phyloP scores from a whole-genome alignment of 1,284 basidiomycete species.

The Cutaneotrichosporon arboriforme region DNA sequence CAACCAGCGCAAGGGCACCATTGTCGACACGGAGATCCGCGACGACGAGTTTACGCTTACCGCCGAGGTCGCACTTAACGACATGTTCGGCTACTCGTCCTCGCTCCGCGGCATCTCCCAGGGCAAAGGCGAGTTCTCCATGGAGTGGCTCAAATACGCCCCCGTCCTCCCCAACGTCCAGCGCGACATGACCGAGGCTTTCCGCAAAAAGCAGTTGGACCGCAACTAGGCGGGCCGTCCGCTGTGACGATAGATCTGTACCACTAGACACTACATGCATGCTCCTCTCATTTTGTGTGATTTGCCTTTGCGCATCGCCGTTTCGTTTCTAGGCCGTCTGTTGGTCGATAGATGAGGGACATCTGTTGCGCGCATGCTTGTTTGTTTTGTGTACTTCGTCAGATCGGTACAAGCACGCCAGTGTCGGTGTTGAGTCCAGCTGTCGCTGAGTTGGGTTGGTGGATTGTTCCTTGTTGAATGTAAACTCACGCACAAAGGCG shows the following conservation, averaged over 20 bases:
- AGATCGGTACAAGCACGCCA: too few species aligned
- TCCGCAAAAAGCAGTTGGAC: conserved; percentile 50
- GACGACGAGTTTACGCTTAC: conserved; percentile 93
- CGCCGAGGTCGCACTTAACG: conserved; percentile 91
- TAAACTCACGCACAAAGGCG: too few species aligned
- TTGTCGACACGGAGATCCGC: conserved; percentile 91
- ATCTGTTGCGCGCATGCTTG: too few species aligned
- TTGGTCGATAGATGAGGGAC: too few species aligned
- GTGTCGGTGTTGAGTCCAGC: too few species aligned
- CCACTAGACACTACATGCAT: not conserved
- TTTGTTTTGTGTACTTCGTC: too few species aligned
- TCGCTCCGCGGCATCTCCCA: conserved; percentile 89
- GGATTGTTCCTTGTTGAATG: too few species aligned
- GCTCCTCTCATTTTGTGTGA: not conserved
- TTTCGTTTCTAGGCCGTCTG: too few species aligned
- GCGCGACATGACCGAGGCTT: conserved; percentile 69
- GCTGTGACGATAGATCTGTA: not conserved
- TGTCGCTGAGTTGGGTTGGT: too few species aligned
- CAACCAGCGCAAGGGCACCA: conserved; percentile 89
- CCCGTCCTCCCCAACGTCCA: conserved; percentile 87
- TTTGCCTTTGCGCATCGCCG: too few species aligned
- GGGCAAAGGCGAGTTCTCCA: conserved; percentile 93
- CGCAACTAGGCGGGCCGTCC: not conserved
- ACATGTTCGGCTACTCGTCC: conserved; percentile 98
- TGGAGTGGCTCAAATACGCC: conserved; percentile 88